A percentile compares a stretch with the other conserved stretches of the same genome.
Conservation (phyloP, 495 filamentous ascomycete species). For the Daldinia childiae region DNA sequence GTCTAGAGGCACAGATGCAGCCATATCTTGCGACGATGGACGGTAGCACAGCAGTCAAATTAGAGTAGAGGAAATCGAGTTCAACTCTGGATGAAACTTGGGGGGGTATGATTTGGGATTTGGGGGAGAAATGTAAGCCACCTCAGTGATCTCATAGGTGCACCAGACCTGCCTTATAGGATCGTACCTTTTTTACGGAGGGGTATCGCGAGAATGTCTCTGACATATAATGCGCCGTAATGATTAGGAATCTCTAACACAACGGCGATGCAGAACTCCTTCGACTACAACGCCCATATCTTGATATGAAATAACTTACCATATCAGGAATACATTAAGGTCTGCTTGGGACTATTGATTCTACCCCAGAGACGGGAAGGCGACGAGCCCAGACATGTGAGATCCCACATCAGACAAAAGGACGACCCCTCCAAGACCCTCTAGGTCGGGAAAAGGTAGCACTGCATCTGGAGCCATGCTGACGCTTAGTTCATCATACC, state of each 20-base stretch:
- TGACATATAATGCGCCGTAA: neutral
- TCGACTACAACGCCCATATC: neutral
- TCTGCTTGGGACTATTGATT: neutral
- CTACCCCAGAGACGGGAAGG: neutral
- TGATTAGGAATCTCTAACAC: neutral
- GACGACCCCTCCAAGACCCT: neutral
- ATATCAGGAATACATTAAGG: neutral
- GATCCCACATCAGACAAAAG: neutral
- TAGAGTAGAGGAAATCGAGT: neutral
- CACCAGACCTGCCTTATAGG: neutral
- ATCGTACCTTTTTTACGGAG: neutral
- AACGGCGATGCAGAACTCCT: neutral
- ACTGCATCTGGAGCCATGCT: neutral
- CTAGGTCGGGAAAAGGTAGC: neutral
- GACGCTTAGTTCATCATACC: neutral
- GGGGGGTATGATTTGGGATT: neutral
- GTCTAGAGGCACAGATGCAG: neutral
- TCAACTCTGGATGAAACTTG: neutral
- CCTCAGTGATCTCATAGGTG: neutral
- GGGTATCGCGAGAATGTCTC: neutral
- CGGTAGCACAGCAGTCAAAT: neutral
- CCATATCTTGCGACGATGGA: neutral
- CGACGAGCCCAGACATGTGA: neutral
- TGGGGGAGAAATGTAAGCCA: neutral
- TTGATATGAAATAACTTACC: neutral